Conservation (phyloP, 306 rosid species). For the Acacia crassicarpa region DNA sequence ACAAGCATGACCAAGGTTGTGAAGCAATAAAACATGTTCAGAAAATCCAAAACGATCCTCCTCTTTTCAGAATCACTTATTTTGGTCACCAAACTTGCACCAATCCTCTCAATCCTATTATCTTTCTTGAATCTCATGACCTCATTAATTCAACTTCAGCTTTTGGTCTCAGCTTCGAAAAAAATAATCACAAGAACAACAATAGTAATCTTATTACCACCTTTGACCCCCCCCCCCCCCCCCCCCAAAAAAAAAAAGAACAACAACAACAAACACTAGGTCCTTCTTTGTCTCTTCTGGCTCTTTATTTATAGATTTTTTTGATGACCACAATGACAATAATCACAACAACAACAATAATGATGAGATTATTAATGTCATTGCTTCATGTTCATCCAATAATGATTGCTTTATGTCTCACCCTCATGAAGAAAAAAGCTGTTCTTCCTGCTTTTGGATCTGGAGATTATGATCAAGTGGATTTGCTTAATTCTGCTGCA, state of each 20-base stretch:
- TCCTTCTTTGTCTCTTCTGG: conserved; percentile 31
- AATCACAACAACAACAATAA: neutral
- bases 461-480: neutral
- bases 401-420: neutral
- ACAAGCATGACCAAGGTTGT: conserved; percentile 67
- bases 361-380: neutral
- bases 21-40: conserved; percentile 79
- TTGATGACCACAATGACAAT: no score
- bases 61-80: conserved; percentile 52
- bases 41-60: conserved; percentile 53
- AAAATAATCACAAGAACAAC: conserved; percentile 5
- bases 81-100: conserved; percentile 57
- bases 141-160: conserved; percentile 33
- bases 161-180: conserved; percentile 40
- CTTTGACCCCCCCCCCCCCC: no score
- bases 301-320: neutral
- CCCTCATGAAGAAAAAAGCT: neutral
- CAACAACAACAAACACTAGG: neutral
- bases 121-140: conserved; percentile 37
- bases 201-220: conserved; percentile 13
- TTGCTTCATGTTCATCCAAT: neutral
- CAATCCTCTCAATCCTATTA: conserved; percentile 3
- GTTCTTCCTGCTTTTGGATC: neutral
- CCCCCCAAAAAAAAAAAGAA: neutral
- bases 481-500: neutral